Conservation (phyloP, 2,329 filamentous ascomycete genomes). For the Fusarium mexicanum region DNA sequence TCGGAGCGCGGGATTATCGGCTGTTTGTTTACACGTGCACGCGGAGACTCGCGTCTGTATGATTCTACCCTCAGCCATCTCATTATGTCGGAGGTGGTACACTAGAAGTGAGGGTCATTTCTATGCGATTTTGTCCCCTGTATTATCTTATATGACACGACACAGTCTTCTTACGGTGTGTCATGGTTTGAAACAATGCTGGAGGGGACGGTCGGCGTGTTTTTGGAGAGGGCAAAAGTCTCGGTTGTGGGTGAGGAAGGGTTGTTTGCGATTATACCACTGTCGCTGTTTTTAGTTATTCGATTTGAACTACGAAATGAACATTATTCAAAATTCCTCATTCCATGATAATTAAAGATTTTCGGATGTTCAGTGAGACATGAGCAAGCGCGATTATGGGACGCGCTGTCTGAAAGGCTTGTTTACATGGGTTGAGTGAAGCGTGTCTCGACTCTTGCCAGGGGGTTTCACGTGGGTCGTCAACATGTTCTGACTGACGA, state of each 20-base stretch:
- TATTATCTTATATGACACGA: conserved; percentile 38
- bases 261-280: conserved; percentile 37
- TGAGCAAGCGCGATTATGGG: conserved; percentile 4
- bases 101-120: conserved; percentile 32
- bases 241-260: conserved; percentile 28
- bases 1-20: conserved; percentile 38
- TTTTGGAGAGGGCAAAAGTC: conserved; percentile 21
- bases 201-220: conserved; percentile 29
- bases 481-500: neutral
- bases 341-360: neutral
- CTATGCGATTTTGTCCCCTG: conserved; percentile 36
- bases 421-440: conserved; percentile 37
- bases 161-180: conserved; percentile 29
- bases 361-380: neutral
- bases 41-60: conserved; percentile 32
- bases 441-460: conserved; percentile 36
- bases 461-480: conserved; percentile 37
- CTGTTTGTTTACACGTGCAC: conserved; percentile 39
- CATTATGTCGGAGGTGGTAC: conserved; percentile 28
- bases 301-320: conserved; percentile 21
- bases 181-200: conserved; percentile 28
- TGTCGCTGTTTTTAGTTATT: conserved; percentile 30
- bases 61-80: conserved; percentile 34
- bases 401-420: conserved; percentile 39
- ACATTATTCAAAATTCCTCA: neutral